phyloP scores from a whole-genome alignment of 352 stramenopile genomes.

The Globisporangium okanoganense region DNA sequence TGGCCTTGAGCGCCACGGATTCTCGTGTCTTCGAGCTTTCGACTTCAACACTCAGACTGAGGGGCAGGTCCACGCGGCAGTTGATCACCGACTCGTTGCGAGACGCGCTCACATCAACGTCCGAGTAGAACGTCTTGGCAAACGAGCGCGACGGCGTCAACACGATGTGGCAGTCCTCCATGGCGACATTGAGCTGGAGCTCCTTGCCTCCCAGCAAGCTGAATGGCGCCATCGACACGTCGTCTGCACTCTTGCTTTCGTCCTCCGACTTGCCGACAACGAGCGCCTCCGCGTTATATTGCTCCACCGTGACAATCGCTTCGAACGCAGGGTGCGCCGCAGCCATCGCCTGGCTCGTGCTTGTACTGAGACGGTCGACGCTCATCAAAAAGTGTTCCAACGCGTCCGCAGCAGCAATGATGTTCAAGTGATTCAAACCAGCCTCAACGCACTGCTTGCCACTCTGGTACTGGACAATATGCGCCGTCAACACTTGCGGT shows the following conservation, averaged over 20 bases:
- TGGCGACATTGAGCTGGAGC: constrained; percentile 38
- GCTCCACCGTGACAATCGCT: constrained; percentile 8
- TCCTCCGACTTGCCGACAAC: constrained; percentile 30
- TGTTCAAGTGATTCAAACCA: constrained; percentile 41
- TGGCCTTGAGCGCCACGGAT: constrained; percentile 42
- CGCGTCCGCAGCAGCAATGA: constrained; percentile 35
- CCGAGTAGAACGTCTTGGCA: constrained; percentile 50
- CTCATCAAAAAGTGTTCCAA: constrained; percentile 68
- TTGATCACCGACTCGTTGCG: constrained; percentile 45
- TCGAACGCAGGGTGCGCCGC: constrained; percentile 32
- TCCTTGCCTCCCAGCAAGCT: constrained; percentile 54
- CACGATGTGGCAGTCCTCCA: constrained; percentile 58
- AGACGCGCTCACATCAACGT: constrained; percentile 43
- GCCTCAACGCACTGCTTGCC: constrained; percentile 41
- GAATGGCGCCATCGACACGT: constrained; percentile 60
- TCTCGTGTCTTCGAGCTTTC: constrained; percentile 47
- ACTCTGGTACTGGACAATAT: constrained; percentile 39
- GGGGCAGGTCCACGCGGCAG: constrained; percentile 46
- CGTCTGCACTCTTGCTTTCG: constrained; percentile 28
- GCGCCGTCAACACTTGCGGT: constrained; percentile 43
- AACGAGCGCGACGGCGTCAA: constrained; percentile 43
- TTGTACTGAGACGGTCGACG: constrained; percentile 51
- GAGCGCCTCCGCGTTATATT: constrained; percentile 18
- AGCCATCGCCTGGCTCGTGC: constrained; percentile 45
- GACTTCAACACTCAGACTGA: constrained; percentile 38